These are phyloP conservation scores for Coemansia aciculifera DNA, from an alignment of 192 early-diverging fungal species.

Conservation along the genomic window DNA sequence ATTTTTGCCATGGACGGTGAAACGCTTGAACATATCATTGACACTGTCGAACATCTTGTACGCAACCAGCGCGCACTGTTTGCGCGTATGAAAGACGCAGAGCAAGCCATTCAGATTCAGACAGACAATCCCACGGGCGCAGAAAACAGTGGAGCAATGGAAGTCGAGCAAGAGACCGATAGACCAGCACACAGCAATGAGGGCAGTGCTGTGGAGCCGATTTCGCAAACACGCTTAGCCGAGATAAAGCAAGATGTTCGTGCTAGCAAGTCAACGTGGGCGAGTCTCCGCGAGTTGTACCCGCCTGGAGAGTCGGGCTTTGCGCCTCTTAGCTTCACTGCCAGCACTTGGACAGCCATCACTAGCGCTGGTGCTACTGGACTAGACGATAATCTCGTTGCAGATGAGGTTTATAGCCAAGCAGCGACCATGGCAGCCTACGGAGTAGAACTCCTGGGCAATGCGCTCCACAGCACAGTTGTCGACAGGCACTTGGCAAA, in stretches of 20 bases:
- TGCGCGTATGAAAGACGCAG: not conserved
- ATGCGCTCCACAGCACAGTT: not conserved
- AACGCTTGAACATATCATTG: not conserved
- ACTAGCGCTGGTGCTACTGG: not conserved
- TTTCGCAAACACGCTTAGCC: not conserved
- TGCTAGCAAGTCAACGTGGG: not conserved
- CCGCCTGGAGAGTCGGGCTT: not conserved
- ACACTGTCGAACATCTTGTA: not conserved
- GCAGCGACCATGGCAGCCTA: not conserved
- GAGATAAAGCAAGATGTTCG: not conserved
- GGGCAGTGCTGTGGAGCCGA: not conserved
- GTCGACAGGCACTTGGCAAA: not conserved
- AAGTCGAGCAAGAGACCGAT: not conserved
- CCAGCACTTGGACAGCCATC: not conserved
- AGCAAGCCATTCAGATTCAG: not conserved
- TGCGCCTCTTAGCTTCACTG: not conserved
- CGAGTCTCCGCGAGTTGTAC: not conserved
- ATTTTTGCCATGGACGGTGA: not conserved
- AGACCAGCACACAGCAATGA: no score
- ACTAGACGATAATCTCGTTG: not conserved
- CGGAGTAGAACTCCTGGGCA: not conserved
- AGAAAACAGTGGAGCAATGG: not conserved
- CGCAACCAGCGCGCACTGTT: not conserved
- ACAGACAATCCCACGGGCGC: not conserved
- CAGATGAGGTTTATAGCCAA: not conserved